Evolutionary conservation across 805 yeast species (phyloP), one percentile per base, ranked within the genome.

Genomic region (Kluyveromyces starmeri): DNA sequence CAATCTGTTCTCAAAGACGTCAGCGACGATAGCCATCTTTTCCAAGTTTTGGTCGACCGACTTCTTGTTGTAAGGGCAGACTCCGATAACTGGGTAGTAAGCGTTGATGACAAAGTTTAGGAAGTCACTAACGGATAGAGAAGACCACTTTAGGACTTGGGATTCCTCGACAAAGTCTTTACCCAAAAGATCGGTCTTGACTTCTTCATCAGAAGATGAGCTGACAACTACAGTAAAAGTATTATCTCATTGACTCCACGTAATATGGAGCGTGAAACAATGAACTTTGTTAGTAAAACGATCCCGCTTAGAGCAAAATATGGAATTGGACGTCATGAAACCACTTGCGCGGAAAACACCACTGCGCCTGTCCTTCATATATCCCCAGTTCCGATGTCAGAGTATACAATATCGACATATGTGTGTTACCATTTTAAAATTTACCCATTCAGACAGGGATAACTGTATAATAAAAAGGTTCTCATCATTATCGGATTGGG

Each of bases 51-150:
- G 67, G 41, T 78, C 82, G 40, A 71, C 71, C 35, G 45, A 56
- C 44, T 78, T 80, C 75, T 83, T 83, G 82, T 84, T 81, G 83
- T 73, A 85, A 47, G 92, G 88, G 36, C 42, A 55, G 31, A 49
- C 54, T 51, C 95, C 95, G 22, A 59, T 48, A 38, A 78, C 52
- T 46, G 82, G 78, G 38, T 61, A 55, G 62, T 79, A 69, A 48
- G 72, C 71, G 24, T 44, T 45, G 40, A 70, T 68, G 36, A 69
- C 48, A 34, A 61, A 50, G 23, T 64, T 47, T 47, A 78, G 56
- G 39, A 80, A 46, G 52, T 86, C 95, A 46, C 75, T 51, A 71
- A 80, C 83, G 58, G 75, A 64, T 47, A 81, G 67, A 7, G 95
- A 82, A 55, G 77, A 48, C 92, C 94, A 85, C 64, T 67, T 77